A percentile compares a stretch with the other conserved stretches of the same genome.
phyloP scores from a whole-genome alignment of 306 rosid species.

The Mimosa bimucronata region DNA sequence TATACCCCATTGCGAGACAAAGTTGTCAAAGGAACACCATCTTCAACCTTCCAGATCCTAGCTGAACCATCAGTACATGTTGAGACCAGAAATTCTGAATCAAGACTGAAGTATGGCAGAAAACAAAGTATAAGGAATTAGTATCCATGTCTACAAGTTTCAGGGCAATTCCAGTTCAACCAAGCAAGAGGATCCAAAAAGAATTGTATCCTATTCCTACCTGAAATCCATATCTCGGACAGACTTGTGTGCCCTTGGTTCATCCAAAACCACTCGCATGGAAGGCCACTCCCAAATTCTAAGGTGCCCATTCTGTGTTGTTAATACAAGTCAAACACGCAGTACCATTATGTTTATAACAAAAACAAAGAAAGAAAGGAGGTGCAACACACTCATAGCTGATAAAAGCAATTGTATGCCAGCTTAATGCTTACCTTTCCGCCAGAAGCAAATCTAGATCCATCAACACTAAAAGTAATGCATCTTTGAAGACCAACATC shows the following conservation, averaged over 20 bases:
- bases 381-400: conserved; percentile 1
- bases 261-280: conserved; percentile 72
- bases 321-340: conserved; percentile 41
- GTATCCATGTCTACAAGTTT: conserved; percentile 31
- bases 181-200: conserved; percentile 20
- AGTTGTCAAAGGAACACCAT: conserved; percentile 83
- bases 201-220: conserved; percentile 42
- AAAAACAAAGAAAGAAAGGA: not conserved
- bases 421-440: conserved; percentile 63
- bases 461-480: conserved; percentile 84
- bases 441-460: conserved; percentile 90
- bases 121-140: conserved; percentile 33
- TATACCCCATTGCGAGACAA: conserved; percentile 76
- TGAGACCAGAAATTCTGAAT: conserved; percentile 86
- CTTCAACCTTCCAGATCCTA: conserved; percentile 83
- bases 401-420: conserved; percentile 24
- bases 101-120: conserved; percentile 63
- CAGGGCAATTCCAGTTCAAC: conserved; percentile 4
- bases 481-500: conserved; percentile 73
- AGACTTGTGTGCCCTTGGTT: conserved; percentile 84
- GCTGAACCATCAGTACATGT: conserved; percentile 93
- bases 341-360: conserved; percentile 6
- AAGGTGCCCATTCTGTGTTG: conserved; percentile 79
- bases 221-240: conserved; percentile 91
- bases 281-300: conserved; percentile 89